A percentile compares a stretch with the other conserved stretches of the same genome.
phyloP scores from a whole-genome alignment of 306 rosid species.

The Bauhinia variegata region DNA sequence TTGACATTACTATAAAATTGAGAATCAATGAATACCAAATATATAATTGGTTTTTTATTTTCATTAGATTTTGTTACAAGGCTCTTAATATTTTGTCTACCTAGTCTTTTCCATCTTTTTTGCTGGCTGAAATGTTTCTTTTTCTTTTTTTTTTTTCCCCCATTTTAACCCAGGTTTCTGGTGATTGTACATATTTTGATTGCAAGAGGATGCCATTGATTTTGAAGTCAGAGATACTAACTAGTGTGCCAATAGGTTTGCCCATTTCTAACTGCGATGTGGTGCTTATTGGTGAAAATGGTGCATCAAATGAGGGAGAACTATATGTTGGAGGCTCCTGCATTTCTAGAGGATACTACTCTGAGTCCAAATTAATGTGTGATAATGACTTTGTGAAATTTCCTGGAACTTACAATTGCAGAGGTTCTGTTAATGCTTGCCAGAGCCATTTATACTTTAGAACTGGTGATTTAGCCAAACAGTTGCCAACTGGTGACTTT shows the following conservation, averaged over 20 bases:
- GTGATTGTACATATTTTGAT: constrained; percentile 95
- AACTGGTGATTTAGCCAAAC: constrained; percentile 80
- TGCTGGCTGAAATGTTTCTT: constrained; percentile 30
- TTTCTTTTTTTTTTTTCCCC: constrained; percentile 24
- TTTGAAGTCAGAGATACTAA: constrained; percentile 60
- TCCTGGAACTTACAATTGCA: constrained; percentile 40
- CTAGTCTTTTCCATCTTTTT: constrained; percentile 26
- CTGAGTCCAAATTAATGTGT: constrained; percentile 46
- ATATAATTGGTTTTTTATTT: neutral
- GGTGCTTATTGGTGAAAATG: constrained; percentile 56
- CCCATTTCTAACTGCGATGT: constrained; percentile 81
- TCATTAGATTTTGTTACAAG: constrained; percentile 7
- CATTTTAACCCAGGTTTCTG: constrained; percentile 67
- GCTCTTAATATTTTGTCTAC: constrained; percentile 13
- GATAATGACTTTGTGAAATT: constrained; percentile 42
- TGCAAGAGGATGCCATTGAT: constrained; percentile 81
- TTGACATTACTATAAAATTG: constrained; percentile 17
- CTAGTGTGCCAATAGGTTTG: constrained; percentile 84
- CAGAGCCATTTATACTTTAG: constrained; percentile 49
- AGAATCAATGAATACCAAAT: neutral
- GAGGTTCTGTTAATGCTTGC: constrained; percentile 37
- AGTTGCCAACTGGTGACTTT: constrained; percentile 72
- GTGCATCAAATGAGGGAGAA: constrained; percentile 65
- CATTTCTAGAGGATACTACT: constrained; percentile 67
- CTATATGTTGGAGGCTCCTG: constrained; percentile 81